Conservation (phyloP, 345 rosid genomes). For the Rhizophora apiculata region DNA sequence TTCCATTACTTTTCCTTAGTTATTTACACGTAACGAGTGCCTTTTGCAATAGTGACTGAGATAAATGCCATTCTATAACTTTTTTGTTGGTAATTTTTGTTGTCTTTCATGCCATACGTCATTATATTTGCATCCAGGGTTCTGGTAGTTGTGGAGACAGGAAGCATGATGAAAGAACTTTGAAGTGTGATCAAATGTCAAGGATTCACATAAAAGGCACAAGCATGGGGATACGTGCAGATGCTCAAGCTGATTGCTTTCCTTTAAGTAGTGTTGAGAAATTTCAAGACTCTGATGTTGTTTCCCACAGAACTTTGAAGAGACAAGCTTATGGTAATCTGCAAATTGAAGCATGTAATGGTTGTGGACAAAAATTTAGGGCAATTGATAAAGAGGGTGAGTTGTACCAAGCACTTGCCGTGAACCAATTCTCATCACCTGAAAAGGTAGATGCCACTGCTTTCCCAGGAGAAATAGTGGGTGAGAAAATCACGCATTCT, state of each 20-base stretch:
- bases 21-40: background rate
- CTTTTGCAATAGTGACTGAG: background rate
- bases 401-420: slow-evolving; percentile 17
- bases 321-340: slow-evolving; percentile 27
- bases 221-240: slow-evolving; percentile 20
- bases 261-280: slow-evolving; percentile 30
- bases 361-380: slow-evolving; percentile 29
- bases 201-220: slow-evolving; percentile 26
- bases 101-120: background rate
- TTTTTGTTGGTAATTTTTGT: background rate
- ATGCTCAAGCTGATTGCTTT: slow-evolving; percentile 22
- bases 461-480: slow-evolving; percentile 34
- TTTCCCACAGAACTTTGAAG: slow-evolving; percentile 36
- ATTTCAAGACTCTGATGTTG: slow-evolving; percentile 29
- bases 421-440: slow-evolving; percentile 20
- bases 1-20: background rate
- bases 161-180: slow-evolving; percentile 21
- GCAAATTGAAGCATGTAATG: slow-evolving; percentile 25
- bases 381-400: slow-evolving; percentile 32
- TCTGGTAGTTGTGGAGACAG: slow-evolving; percentile 27
- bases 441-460: slow-evolving; percentile 37
- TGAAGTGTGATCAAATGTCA: slow-evolving; percentile 31
- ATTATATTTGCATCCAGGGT: slow-evolving; percentile 31
- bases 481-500: slow-evolving; percentile 34
- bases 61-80: background rate